phyloP scores from a whole-genome alignment of 164 flowering plant species.

The Stephania japonica region DNA sequence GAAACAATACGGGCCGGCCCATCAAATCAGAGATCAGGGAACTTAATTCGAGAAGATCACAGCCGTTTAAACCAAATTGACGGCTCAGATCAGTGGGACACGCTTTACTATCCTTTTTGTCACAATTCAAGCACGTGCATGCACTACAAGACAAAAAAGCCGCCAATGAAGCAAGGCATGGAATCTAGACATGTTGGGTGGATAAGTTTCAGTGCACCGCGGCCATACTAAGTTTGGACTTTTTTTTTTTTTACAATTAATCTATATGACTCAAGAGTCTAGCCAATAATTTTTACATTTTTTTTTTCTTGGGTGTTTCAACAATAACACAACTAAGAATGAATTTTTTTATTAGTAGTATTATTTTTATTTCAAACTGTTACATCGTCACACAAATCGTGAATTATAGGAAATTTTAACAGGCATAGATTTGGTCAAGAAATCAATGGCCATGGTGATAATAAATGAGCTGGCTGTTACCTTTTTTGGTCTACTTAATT shows the following conservation, averaged over 20 bases:
- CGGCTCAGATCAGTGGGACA: neutral
- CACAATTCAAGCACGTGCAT: neutral
- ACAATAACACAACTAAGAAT: too few species aligned
- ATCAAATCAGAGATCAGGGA: neutral
- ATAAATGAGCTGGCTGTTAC: neutral
- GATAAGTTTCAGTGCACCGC: neutral
- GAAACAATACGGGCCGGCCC: neutral
- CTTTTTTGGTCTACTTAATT: neutral
- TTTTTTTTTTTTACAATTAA: too few species aligned
- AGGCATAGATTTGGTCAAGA: neutral
- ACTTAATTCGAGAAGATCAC: neutral
- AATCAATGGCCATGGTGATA: neutral
- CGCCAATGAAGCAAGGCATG: neutral
- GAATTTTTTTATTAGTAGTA: too few species aligned
- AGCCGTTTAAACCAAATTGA: neutral
- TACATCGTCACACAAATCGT: neutral
- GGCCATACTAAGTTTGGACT: neutral
- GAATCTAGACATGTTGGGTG: neutral
- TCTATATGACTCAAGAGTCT: too few species aligned
- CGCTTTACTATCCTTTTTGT: neutral
- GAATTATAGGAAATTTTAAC: neutral
- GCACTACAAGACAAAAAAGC: neutral
- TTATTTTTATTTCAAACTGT: neutral
- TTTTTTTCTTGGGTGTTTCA: too few species aligned
- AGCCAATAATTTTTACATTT: too few species aligned